Evolutionary conservation across 176 grass and related monocot species (phyloP), one percentile per base, ranked within the genome.

Genomic region (Eragrostis curvula): DNA sequence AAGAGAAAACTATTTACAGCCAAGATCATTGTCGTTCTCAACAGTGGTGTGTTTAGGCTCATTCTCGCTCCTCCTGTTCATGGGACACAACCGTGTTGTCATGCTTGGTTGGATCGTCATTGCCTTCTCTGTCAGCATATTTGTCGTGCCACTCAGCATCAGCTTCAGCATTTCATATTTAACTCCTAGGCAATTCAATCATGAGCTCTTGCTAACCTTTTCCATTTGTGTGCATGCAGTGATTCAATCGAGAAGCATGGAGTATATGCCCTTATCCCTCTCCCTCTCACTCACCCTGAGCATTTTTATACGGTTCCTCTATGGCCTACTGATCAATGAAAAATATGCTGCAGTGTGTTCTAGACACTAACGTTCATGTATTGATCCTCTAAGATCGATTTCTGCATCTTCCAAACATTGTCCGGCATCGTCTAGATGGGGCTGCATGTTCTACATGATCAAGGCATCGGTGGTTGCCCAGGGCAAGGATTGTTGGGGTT

Each of bases 211-310:
- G 23, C 18, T 79, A 25, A 66, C 57, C 0, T 3, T 24, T 1
- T 14, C 2, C 0, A 7, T 25, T 18, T 36, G 7, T 32, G 16
- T 64, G 51, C 5, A 20, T 81, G 23, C 86, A 97, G 95, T 98
- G 36, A 73, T 98, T n/a, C 78, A 85, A 12, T 89, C 95, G 6
- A 93, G 77, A 36, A 98, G 95, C 20, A 90, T 97, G 1, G 92
- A 97, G 58, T 97, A 92, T 84, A 94, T 97, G 92, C 95, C 95
- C 5, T 94, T 97, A 86, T 87, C 60, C 1, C 90, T 98, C 50
- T 98, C 95, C 11, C 85, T 98, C 70, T 93, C 89, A 39, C 95
- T 98, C 47, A 97, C 95, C 14, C 45, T 97, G 7, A 94, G 92
- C 21, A 88, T 92, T 0, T 77, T 94, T 24, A 86, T 87, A 16